A percentile compares a stretch with the other conserved stretches of the same genome.
Conservation (phyloP, 2,329 filamentous ascomycete species). For the Fusarium chlamydosporum region DNA sequence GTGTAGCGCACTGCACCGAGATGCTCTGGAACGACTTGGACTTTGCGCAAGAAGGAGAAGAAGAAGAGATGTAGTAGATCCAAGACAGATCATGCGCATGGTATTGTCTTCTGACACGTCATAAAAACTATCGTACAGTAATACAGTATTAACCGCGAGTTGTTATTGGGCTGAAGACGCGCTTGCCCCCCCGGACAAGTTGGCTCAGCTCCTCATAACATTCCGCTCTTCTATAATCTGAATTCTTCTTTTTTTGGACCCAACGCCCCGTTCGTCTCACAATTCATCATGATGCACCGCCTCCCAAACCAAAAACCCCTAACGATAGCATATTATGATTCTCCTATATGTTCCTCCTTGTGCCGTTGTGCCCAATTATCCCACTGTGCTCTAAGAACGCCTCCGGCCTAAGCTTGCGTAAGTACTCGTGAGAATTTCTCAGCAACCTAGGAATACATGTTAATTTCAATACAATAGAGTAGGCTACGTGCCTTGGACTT, state of each 20-base stretch:
- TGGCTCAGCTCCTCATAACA: conserved; percentile 36
- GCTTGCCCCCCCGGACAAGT: conserved; percentile 50
- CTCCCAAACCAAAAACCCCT: conserved; percentile 45
- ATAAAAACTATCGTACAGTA: conserved; percentile 56
- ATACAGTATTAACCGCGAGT: conserved; percentile 56
- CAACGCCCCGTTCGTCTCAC: conserved; percentile 45
- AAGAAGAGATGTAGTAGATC: conserved; percentile 13
- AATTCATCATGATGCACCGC: conserved; percentile 41
- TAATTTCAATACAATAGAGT: conserved; percentile 12
- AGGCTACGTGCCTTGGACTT: conserved; percentile 48
- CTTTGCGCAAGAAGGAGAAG: background rate
- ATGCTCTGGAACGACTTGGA: background rate
- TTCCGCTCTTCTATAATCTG: conserved; percentile 50
- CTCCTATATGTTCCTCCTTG: conserved; percentile 37
- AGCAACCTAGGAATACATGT: conserved; percentile 51
- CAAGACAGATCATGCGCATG: conserved; percentile 48
- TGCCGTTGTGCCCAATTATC: conserved; percentile 31
- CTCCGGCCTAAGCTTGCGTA: conserved; percentile 51
- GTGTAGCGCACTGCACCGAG: conserved; percentile 37
- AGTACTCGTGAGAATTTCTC: conserved; percentile 56
- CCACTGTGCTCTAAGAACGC: conserved; percentile 10
- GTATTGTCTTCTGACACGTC: conserved; percentile 49
- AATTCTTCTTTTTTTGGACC: conserved; percentile 49
- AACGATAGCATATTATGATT: conserved; percentile 34
- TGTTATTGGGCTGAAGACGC: conserved; percentile 30